phyloP scores from a whole-genome alignment of 805 yeast species.

The Metschnikowia aberdeeniae region DNA sequence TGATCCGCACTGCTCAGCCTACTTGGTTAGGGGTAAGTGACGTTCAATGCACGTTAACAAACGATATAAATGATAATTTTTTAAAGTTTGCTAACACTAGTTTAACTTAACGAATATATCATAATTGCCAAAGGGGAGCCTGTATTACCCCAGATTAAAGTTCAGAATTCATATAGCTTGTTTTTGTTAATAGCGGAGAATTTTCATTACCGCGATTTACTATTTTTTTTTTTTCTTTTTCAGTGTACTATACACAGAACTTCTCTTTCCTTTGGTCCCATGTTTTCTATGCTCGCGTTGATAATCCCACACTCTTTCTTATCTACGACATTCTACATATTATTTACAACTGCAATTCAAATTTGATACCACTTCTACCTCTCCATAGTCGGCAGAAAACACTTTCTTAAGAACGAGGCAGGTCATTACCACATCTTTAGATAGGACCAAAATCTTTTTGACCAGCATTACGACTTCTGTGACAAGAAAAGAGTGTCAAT shows the following conservation, averaged over 20 bases:
- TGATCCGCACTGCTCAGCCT: conserved; percentile 4
- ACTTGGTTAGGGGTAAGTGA: conserved; percentile 3
- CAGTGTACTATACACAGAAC: neutral
- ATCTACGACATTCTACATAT: neutral
- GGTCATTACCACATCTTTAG: neutral
- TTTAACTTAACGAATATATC: too few relatives aligned
- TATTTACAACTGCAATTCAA: too few relatives aligned
- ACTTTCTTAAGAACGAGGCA: neutral
- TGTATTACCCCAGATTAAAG: too few relatives aligned
- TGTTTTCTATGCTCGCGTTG: conserved; percentile 2
- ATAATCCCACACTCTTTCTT: neutral
- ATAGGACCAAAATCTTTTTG: neutral
- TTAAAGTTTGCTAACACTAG: too few relatives aligned
- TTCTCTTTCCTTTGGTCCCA: neutral
- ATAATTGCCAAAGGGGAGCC: too few relatives aligned
- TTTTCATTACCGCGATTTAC: conserved; percentile 4
- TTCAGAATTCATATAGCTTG: neutral
- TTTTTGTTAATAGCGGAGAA: conserved; percentile 1
- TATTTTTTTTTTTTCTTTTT: conserved; percentile 3
- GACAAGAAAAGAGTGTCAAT: conserved; percentile 25
- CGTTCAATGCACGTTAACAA: neutral
- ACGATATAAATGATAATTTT: too few relatives aligned
- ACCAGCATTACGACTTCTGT: neutral
- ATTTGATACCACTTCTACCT: neutral
- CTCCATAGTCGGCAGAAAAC: neutral